phyloP scores from a whole-genome alignment of 2,329 filamentous ascomycete genomes.

The Hypoxylon sp. region DNA sequence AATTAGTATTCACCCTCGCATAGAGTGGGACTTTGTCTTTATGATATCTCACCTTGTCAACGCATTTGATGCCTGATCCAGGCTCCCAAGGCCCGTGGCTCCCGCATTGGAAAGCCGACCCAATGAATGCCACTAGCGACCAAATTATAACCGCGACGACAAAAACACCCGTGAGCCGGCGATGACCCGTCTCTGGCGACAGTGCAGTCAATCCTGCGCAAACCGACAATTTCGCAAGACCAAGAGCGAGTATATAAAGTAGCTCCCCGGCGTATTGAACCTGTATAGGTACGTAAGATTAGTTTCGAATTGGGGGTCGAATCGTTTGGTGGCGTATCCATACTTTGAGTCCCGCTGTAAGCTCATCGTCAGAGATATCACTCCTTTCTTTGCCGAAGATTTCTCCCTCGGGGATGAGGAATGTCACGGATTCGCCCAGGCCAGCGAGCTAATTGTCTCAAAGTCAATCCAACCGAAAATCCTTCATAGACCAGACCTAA shows the following conservation, averaged over 20 bases:
- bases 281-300: slow-evolving; percentile 15
- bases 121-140: slow-evolving; percentile 36
- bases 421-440: slow-evolving; percentile 42
- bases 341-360: slow-evolving; percentile 43
- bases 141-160: slow-evolving; percentile 25
- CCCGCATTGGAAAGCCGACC: slow-evolving; percentile 40
- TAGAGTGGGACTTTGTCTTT: not conserved
- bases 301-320: slow-evolving; percentile 1
- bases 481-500: not conserved
- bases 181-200: slow-evolving; percentile 39
- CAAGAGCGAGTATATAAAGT: slow-evolving; percentile 38
- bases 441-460: slow-evolving; percentile 33
- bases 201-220: slow-evolving; percentile 38
- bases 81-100: slow-evolving; percentile 33
- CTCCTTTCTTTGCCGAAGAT: slow-evolving; percentile 39
- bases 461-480: slow-evolving; percentile 21
- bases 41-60: slow-evolving; percentile 32
- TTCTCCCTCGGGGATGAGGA: slow-evolving; percentile 39
- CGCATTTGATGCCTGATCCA: slow-evolving; percentile 22
- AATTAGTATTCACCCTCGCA: slow-evolving; percentile 7
- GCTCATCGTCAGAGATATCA: slow-evolving; percentile 33
- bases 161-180: slow-evolving; percentile 36
- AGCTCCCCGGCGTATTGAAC: slow-evolving; percentile 38
- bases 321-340: not conserved
- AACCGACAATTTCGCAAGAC: slow-evolving; percentile 39